Percentiles rank a stretch among this genome's conserved stretches.
Conservation (phyloP, 2,329 filamentous ascomycete species). For the Colletotrichum navitas region DNA sequence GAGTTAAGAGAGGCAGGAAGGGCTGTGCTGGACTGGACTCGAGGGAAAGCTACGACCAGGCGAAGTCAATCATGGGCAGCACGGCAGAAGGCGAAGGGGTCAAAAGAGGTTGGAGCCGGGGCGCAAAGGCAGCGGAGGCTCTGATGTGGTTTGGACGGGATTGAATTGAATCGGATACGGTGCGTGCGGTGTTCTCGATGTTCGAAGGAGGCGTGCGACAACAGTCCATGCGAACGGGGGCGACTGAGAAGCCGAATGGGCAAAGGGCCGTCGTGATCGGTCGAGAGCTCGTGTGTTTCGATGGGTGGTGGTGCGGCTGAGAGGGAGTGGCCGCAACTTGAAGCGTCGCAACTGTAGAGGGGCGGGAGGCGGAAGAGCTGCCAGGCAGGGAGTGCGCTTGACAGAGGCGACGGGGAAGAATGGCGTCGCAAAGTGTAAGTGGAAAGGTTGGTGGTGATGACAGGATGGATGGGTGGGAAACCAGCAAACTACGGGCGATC, state of each 20-base stretch:
- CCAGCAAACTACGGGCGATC: not conserved
- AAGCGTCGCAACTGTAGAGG: conserved; percentile 23
- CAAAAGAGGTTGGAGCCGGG: not conserved
- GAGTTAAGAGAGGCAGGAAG: conserved; percentile 20
- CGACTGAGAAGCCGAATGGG: not conserved
- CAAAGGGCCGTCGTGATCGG: conserved; percentile 12
- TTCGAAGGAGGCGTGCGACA: not conserved
- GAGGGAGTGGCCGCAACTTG: conserved; percentile 27
- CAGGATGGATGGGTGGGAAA: not conserved
- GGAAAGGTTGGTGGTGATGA: not conserved
- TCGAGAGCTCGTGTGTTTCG: conserved; percentile 10
- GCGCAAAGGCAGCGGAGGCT: conserved; percentile 10
- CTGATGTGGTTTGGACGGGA: not conserved
- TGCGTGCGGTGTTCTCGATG: not conserved
- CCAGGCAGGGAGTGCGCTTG: not conserved
- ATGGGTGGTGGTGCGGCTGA: not conserved
- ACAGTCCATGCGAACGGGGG: not conserved
- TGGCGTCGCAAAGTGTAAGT: conserved; percentile 19
- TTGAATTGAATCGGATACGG: not conserved
- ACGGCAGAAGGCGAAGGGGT: not conserved
- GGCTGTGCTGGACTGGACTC: conserved; percentile 5
- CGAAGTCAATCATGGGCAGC: conserved; percentile 22
- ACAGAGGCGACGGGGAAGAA: conserved; percentile 1
- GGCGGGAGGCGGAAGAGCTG: not conserved
- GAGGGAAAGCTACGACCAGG: conserved; percentile 21